Evolutionary conservation across 192 early-diverging fungal genomes (phyloP), one percentile per base, ranked within the genome.

Genomic region (Geranomyces variabilis): DNA sequence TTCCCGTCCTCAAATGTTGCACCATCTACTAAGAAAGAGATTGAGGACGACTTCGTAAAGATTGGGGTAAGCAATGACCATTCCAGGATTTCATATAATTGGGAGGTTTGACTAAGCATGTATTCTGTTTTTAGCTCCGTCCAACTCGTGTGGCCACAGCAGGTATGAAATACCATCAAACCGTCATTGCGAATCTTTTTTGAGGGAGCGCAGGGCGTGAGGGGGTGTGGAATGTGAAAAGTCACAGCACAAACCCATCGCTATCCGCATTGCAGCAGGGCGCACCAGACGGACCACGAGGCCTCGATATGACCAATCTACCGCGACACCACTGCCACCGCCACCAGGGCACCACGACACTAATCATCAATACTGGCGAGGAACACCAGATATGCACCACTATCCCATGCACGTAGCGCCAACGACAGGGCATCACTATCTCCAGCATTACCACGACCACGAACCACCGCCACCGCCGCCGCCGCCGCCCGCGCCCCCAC

Each of bases 1-100:
- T 74, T 74, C 49, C 72, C 72, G n/a, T 45, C 72, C n/a, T 45
- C 63, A 19, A 66, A 48, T 22, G 44, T 74, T 26, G n/a, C 44
- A 7, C 63, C 63, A 8, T 53, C 58, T 7, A 55, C 63, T 4
- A 74, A 67, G 34, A 45, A 26, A 19, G 72, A 74, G 31, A 67
- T 74, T 24, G 31, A 59, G 12, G 72, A 74, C 43, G 72, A 74
- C 57, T 43, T 74, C 19, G 72, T 67, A 28, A 17, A 29, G 9
- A 51, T 74, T 41, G 72, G 72, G 30, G 60, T 72, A 55, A 45
- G 33, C 24, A 24, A 53, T 53, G 24, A 17, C 7, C 46, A 10
- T 13, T 13, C 46, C 12, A 19, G n/a, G n/a, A n/a, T n/a, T n/a
- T n/a, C n/a, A n/a, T n/a, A n/a, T n/a, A n/a, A n/a, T n/a, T n/a